Percentiles rank a stretch among this genome's conserved stretches.
phyloP scores from a whole-genome alignment of 1,139 yeast genomes.

The Magnusiomyces paraingens region DNA sequence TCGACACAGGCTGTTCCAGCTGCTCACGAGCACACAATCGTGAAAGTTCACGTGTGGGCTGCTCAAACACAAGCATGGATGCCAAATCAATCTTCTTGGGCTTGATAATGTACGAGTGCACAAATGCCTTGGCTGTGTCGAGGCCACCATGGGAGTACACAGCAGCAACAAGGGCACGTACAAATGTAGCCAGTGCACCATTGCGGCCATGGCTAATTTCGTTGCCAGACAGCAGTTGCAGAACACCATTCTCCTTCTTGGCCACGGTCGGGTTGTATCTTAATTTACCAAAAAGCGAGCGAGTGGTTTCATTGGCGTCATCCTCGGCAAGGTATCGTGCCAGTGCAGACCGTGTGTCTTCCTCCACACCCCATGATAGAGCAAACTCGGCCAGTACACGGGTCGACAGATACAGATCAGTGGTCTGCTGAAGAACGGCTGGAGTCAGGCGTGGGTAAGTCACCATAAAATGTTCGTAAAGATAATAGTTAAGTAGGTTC shows the following conservation, averaged over 20 bases:
- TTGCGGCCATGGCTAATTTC: slow-evolving; percentile 32
- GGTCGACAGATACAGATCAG: slow-evolving; percentile 65
- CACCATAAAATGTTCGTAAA: slow-evolving; percentile 63
- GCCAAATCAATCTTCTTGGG: slow-evolving; percentile 72
- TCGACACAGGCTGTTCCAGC: slow-evolving; percentile 68
- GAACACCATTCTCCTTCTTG: slow-evolving; percentile 39
- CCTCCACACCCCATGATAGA: slow-evolving; percentile 78
- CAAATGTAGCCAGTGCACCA: slow-evolving; percentile 44
- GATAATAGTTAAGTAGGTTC: slow-evolving; percentile 66
- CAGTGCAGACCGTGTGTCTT: slow-evolving; percentile 56
- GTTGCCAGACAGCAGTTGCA: slow-evolving; percentile 32
- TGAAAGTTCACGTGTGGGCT: slow-evolving; percentile 81
- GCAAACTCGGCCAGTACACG: slow-evolving; percentile 61
- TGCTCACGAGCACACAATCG: slow-evolving; percentile 72
- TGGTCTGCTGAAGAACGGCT: slow-evolving; percentile 64
- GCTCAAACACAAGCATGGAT: slow-evolving; percentile 68
- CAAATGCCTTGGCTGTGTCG: slow-evolving; percentile 54
- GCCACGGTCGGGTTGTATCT: slow-evolving; percentile 26
- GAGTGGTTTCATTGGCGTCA: slow-evolving; percentile 16
- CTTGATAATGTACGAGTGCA: slow-evolving; percentile 57
- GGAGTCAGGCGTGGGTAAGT: slow-evolving; percentile 88
- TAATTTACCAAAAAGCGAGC: slow-evolving; percentile 29
- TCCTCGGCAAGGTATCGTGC: slow-evolving; percentile 62
- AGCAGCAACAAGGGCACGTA: slow-evolving; percentile 43
- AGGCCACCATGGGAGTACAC: slow-evolving; percentile 48